Evolutionary conservation across 2,329 filamentous ascomycete species (phyloP), one percentile per base, ranked within the genome.

Genomic region (Trichoderma atrobrunneum): DNA sequence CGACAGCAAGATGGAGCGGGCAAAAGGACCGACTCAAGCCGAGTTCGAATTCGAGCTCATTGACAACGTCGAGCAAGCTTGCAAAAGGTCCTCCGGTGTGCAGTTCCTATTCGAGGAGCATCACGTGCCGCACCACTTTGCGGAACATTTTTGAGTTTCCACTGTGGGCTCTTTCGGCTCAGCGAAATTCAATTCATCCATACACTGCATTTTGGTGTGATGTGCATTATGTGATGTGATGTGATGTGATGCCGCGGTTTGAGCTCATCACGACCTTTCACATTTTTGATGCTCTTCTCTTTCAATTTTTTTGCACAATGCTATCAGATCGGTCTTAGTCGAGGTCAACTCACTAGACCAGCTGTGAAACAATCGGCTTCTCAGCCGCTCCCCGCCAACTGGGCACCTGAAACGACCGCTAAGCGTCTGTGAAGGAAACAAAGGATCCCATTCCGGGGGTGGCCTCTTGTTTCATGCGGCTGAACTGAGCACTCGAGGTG

Each of bases 1-100:
- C 21, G 30, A 54, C 57, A 30, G 43, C 30, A 26, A 60, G 57
- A 56, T n/a, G 43, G 28, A 63, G 48, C 60, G 43, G 43, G 43
- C 43, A 71, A 71, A 34, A 65, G 69, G 69, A 71, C 70, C 70
- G 70, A 72, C 63, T 66, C 56, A 64, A 72, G 63, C 70, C 70
- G 70, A 60, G 62, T 51, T 65, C 51, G 18, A 21, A 16, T 60
- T 69, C 21, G 21, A 64, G 61, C 60, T 71, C 68, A 21, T 56
- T n/a, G 32, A 24, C 7, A 32, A n/a, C 16, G 11, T 18, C 28
- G 11, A 63, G 32, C 43, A 59, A 18, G 36, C 63, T 72, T 67
- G 63, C 63, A 66, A 72, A 72, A 67, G 65, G 34, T 72, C 59
- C 66, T 72, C 14, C 24, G 26, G 59, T 36, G 43, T 48, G 8